Conservation (phyloP, 352 stramenopile genomes). For the Pythium sukuiense region DNA sequence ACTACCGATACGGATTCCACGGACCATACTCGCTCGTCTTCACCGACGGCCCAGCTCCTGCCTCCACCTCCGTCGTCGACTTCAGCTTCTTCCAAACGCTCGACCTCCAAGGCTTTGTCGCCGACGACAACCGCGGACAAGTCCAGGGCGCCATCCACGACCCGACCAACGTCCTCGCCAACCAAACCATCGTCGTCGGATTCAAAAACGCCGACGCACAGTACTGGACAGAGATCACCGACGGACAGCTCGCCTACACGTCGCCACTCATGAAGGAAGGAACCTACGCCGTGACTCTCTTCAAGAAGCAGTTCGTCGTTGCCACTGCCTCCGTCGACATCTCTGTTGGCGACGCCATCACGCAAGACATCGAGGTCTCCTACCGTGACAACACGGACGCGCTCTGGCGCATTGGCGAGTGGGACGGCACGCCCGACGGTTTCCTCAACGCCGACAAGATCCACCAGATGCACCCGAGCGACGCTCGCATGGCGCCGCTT, state of each 20-base stretch:
- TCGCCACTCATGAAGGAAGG: conserved; percentile 48
- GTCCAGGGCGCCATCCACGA: conserved; percentile 38
- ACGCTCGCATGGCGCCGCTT: conserved; percentile 40
- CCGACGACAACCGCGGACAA: conserved; percentile 31
- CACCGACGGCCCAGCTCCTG: conserved; percentile 32
- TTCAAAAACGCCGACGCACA: conserved; percentile 43
- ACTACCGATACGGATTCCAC: conserved; percentile 57
- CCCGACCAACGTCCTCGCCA: conserved; percentile 26
- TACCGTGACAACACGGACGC: conserved; percentile 20
- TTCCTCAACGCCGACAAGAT: conserved; percentile 45
- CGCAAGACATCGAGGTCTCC: conserved; percentile 28
- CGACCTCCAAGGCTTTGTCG: conserved; percentile 37
- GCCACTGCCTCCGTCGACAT: conserved; percentile 34
- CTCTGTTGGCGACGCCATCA: conserved; percentile 15
- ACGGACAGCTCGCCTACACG: conserved; percentile 27
- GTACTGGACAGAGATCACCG: conserved; percentile 38
- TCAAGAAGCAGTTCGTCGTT: conserved; percentile 55
- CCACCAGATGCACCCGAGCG: conserved; percentile 48
- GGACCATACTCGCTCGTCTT: conserved; percentile 48
- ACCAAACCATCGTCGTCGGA: conserved; percentile 31
- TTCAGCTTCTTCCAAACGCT: conserved; percentile 49
- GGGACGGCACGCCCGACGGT: conserved; percentile 49
- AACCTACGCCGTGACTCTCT: conserved; percentile 55
- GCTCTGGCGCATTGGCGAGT: conserved; percentile 52
- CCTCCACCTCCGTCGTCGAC: conserved; percentile 25